phyloP scores from a whole-genome alignment of 1,284 basidiomycete genomes.

The Fistulina hepatica region DNA sequence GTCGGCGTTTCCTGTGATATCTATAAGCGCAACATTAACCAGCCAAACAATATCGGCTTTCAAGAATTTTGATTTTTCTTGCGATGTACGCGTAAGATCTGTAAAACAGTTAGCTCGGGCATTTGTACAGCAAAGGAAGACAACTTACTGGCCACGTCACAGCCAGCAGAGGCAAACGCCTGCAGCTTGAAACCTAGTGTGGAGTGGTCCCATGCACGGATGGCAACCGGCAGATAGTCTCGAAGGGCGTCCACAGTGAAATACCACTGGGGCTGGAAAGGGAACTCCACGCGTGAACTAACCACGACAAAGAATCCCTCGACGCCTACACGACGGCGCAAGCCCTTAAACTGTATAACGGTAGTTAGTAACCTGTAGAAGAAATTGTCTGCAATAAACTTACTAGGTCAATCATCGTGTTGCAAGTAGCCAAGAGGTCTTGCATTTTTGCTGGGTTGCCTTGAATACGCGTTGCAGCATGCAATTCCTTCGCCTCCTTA shows the following conservation, averaged over 20 bases:
- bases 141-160: slow-evolving; percentile 4
- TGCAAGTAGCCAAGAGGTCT: no score
- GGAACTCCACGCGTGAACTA: slow-evolving; percentile 1
- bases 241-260: not conserved
- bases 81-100: slow-evolving; percentile 2
- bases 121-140: no score
- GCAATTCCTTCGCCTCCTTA: no score
- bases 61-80: slow-evolving; percentile 6
- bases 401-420: no score
- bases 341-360: no score
- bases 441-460: no score
- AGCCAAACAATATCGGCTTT: slow-evolving; percentile 1
- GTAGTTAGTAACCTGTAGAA: no score
- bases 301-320: slow-evolving; percentile 5
- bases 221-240: no score
- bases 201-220: slow-evolving; percentile 5
- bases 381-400: no score
- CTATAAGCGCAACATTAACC: not conserved
- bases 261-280: not conserved
- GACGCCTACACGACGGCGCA: slow-evolving; percentile 3
- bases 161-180: slow-evolving; percentile 8
- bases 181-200: slow-evolving; percentile 7
- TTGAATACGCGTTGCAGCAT: no score
- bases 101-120: not conserved
- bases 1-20: not conserved